Evolutionary conservation across 805 yeast species (phyloP), one percentile per base, ranked within the genome.

Genomic region (Ogataea wickerhamii): DNA sequence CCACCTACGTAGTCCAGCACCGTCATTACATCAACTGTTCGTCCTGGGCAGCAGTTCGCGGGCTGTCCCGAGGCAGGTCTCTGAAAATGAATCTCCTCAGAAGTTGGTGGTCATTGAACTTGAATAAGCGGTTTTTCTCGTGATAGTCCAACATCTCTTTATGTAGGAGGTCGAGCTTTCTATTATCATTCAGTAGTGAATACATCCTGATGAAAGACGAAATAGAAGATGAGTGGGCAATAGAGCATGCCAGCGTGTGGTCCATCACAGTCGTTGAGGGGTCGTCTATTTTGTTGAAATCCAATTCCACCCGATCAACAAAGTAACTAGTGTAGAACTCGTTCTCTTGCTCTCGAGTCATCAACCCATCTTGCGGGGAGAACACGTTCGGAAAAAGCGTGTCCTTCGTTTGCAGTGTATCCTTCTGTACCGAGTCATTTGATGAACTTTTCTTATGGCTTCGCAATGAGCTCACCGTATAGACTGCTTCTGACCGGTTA

Each of bases 281-380:
- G 33, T 56, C 48, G 25, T 49, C 52, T 10, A 49, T 42, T 7
- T 22, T 24, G 26, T 43, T 37, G 27, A 45, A 41, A 31, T 54
- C 55, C 19, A 45, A 22, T 37, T 68, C 64, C 10, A 42, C 43
- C n/a, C 41, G 43, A 10, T 34, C 32, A 11, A 43, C 41, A 34
- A 45, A 51, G 29, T 63, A 52, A 17, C 47, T 58, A 22, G 71
- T 59, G 49, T 68, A 71, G 17, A 74, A 63, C 21, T 68, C 71
- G 30, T 55, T 47, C 36, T 59, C 59, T 34, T 73, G 63, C 6
- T 57, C 55, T 3, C 64, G 53, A 2, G 59, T 55, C 33, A 74
- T 58, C n/a, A 64, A 55, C 0, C 78, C 79, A 13, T 64, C 74
- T 4, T 44, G 41, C 0, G 48, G 41, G 8, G 39, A 38, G 40